These are phyloP conservation scores for Penicillium sp. DNA, from an alignment of 2,329 filamentous ascomycete species.

Conservation along the genomic window DNA sequence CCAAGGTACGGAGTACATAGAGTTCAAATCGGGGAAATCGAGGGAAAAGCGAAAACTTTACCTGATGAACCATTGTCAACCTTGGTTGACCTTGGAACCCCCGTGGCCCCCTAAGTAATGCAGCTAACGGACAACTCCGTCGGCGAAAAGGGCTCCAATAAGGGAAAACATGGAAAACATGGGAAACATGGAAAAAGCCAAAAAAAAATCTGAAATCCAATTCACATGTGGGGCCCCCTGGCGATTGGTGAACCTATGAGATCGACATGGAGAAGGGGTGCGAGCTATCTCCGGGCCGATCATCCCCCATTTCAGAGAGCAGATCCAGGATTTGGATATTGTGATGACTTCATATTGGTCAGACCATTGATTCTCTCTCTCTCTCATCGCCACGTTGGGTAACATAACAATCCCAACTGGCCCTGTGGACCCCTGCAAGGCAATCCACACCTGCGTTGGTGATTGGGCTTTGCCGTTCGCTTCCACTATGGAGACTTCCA, in stretches of 20 bases:
- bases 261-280: constrained; percentile 8
- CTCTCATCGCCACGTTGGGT: constrained; percentile 28
- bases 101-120: background rate
- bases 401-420: constrained; percentile 6
- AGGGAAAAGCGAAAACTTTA: background rate
- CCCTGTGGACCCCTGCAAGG: background rate
- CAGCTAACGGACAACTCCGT: background rate
- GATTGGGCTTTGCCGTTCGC: constrained; percentile 6
- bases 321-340: constrained; percentile 14
- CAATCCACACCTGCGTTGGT: constrained; percentile 8
- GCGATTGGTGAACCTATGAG: constrained; percentile 19
- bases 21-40: background rate
- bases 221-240: background rate
- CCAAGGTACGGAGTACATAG: background rate
- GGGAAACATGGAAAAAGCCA: background rate
- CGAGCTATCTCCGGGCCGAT: constrained; percentile 16
- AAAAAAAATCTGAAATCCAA: background rate
- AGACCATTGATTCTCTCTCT: background rate
- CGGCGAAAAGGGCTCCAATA: background rate
- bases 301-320: constrained; percentile 13
- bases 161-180: background rate
- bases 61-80: background rate
- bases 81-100: background rate
- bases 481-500: constrained; percentile 3
- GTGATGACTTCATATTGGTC: constrained; percentile 22